Conservation (phyloP, 2,329 filamentous ascomycete genomes). For the Calonectria leucothoes region DNA sequence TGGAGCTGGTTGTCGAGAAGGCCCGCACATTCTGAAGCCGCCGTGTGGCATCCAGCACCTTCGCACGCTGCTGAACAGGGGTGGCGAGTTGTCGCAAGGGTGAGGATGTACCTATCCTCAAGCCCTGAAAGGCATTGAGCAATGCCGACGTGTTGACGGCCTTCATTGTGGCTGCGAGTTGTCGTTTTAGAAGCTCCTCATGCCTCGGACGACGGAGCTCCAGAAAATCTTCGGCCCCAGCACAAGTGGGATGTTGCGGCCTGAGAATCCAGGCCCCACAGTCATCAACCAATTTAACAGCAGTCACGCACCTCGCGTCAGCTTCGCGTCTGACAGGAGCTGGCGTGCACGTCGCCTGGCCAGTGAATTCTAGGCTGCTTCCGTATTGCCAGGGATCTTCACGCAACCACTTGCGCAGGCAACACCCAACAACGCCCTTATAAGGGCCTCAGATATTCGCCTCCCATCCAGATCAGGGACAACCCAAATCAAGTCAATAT, state of each 20-base stretch:
- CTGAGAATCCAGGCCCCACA: conserved; percentile 36
- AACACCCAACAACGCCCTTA: conserved; percentile 37
- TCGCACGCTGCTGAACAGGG: conserved; percentile 45
- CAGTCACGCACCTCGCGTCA: conserved; percentile 58
- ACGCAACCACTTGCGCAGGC: conserved; percentile 32
- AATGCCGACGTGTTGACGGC: conserved; percentile 57
- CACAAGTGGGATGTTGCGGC: conserved; percentile 26
- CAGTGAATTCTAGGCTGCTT: conserved; percentile 43
- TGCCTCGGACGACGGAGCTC: conserved; percentile 40
- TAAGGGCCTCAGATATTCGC: conserved; percentile 27
- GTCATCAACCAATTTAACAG: conserved; percentile 43
- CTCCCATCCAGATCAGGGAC: conserved; percentile 9
- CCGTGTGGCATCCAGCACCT: conserved; percentile 44
- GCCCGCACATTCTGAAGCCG: conserved; percentile 64
- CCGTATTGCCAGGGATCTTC: conserved; percentile 35
- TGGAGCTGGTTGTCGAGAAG: conserved; percentile 77
- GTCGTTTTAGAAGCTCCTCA: conserved; percentile 36
- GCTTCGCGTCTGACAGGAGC: conserved; percentile 52
- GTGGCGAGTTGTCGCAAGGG: conserved; percentile 52
- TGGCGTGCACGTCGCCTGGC: conserved; percentile 48
- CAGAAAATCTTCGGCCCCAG: conserved; percentile 48
- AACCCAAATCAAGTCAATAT: conserved; percentile 57
- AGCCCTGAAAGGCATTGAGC: conserved; percentile 61
- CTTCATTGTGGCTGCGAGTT: conserved; percentile 57
- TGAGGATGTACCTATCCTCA: conserved; percentile 57